These are phyloP conservation scores for Trametes gibbosa DNA, from an alignment of 768 basidiomycete genomes.

Conservation along the genomic window DNA sequence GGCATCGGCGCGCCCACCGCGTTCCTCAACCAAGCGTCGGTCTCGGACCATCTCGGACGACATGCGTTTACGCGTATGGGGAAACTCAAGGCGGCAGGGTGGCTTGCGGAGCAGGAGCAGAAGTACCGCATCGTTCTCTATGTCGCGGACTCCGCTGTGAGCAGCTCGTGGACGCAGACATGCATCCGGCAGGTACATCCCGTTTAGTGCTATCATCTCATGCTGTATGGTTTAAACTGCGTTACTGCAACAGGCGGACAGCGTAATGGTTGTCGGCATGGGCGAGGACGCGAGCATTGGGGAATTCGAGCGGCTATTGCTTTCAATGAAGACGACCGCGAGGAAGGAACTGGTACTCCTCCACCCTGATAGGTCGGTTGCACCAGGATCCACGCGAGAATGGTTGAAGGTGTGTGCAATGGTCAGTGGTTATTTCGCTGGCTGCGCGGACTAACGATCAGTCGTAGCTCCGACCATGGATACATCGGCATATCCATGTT, in stretches of 20 bases:
- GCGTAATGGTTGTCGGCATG: slow-evolving; percentile 90
- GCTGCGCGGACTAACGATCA: neutral
- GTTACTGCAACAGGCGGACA: slow-evolving; percentile 64
- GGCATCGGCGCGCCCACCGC: slow-evolving; percentile 91
- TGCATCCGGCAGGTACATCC: slow-evolving; percentile 86
- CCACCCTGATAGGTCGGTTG: slow-evolving; percentile 86
- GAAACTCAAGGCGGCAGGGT: slow-evolving; percentile 90
- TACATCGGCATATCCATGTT: slow-evolving; percentile 94
- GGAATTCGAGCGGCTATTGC: slow-evolving; percentile 89
- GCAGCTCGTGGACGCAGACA: slow-evolving; percentile 96
- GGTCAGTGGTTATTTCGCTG: neutral
- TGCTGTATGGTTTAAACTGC: neutral
- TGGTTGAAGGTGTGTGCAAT: slow-evolving; percentile 85
- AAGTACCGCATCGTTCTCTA: slow-evolving; percentile 92
- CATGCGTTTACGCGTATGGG: slow-evolving; percentile 97
- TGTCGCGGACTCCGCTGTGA: slow-evolving; percentile 93
- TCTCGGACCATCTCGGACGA: slow-evolving; percentile 86
- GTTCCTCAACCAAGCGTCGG: slow-evolving; percentile 90
- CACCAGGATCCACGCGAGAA: slow-evolving; percentile 88
- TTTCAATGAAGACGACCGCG: slow-evolving; percentile 98
- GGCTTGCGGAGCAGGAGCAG: slow-evolving; percentile 96
- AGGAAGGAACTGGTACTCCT: slow-evolving; percentile 93
- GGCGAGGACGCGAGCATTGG: slow-evolving; percentile 89
- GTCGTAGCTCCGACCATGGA: slow-evolving; percentile 85
- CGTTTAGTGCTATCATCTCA: neutral